These are phyloP conservation scores for Xylaria polymorpha DNA, from an alignment of 2,329 filamentous ascomycete genomes.

Conservation along the genomic window DNA sequence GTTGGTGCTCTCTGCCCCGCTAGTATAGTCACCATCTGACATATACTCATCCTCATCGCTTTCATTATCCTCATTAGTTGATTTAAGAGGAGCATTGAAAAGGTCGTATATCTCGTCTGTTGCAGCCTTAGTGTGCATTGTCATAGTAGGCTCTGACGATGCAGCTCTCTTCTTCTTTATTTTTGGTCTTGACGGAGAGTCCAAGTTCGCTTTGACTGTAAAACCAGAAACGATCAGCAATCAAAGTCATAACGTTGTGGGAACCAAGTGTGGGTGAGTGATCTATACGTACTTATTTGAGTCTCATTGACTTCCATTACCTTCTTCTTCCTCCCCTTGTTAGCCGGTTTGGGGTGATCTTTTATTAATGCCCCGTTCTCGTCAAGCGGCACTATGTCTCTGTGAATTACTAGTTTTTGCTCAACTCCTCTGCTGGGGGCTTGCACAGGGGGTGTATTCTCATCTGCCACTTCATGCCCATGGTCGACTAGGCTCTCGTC, in stretches of 20 bases:
- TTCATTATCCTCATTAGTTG: constrained; percentile 53
- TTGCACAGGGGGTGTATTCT: constrained; percentile 45
- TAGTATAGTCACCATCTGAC: constrained; percentile 81
- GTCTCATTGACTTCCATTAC: constrained; percentile 89
- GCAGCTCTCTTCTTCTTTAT: constrained; percentile 76
- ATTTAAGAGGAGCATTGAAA: constrained; percentile 84
- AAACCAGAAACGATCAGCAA: constrained; percentile 47
- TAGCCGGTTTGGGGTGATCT: constrained; percentile 55
- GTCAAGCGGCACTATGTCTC: constrained; percentile 62
- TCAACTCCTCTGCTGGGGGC: constrained; percentile 46
- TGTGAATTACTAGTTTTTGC: constrained; percentile 58
- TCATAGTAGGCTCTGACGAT: constrained; percentile 91
- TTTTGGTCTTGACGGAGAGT: constrained; percentile 88
- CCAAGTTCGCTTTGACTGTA: constrained; percentile 89
- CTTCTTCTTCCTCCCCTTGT: constrained; percentile 76
- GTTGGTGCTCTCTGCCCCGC: constrained; percentile 83
- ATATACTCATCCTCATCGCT: constrained; percentile 74
- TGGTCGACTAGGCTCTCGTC: constrained; percentile 51
- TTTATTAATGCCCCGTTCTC: constrained; percentile 68
- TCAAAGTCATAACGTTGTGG: not conserved
- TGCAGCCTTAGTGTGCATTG: constrained; percentile 91
- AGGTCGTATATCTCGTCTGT: constrained; percentile 98
- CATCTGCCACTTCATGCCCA: constrained; percentile 36
- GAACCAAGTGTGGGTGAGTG: constrained; percentile 5
- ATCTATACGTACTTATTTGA: constrained; percentile 78